phyloP scores from a whole-genome alignment of 805 yeast species.

The Spathaspora passalidarum region DNA sequence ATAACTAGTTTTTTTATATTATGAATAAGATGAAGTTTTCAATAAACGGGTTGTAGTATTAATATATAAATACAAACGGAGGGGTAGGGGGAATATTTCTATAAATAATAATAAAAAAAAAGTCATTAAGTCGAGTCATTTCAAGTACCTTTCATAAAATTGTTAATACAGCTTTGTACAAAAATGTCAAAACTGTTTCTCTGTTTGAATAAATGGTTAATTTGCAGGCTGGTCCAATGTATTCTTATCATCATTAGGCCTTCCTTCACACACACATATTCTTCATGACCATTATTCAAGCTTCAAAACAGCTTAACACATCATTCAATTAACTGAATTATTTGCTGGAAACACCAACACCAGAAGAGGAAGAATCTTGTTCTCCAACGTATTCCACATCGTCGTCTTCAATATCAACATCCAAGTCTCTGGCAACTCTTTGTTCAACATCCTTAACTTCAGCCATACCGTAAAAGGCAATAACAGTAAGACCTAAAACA shows the following conservation, averaged over 20 bases:
- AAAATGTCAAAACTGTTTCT: background rate
- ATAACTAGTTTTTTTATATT: background rate
- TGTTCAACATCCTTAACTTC: conserved; percentile 72
- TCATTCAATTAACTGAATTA: background rate
- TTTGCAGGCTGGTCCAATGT: background rate
- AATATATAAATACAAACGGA: background rate
- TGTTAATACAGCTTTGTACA: background rate
- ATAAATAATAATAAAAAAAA: background rate
- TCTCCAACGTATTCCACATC: conserved; percentile 19
- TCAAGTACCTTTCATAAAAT: conserved; percentile 1
- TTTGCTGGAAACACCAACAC: conserved; percentile 1
- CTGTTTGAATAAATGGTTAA: conserved; percentile 2
- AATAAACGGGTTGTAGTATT: background rate
- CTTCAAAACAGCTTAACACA: background rate
- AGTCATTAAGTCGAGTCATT: conserved; percentile 1
- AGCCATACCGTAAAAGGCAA: conserved; percentile 80
- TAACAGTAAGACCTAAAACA: conserved; percentile 71
- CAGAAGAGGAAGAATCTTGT: conserved; percentile 9
- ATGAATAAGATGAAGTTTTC: background rate
- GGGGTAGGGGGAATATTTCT: background rate
- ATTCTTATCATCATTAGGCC: conserved; percentile 2
- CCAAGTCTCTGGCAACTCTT: conserved; percentile 55
- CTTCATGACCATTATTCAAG: conserved; percentile 15
- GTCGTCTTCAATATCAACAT: conserved; percentile 39
- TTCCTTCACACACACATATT: conserved; percentile 16